Evolutionary conservation across 768 basidiomycete genomes (phyloP).

Genomic region (Tylopilus sp.): DNA sequence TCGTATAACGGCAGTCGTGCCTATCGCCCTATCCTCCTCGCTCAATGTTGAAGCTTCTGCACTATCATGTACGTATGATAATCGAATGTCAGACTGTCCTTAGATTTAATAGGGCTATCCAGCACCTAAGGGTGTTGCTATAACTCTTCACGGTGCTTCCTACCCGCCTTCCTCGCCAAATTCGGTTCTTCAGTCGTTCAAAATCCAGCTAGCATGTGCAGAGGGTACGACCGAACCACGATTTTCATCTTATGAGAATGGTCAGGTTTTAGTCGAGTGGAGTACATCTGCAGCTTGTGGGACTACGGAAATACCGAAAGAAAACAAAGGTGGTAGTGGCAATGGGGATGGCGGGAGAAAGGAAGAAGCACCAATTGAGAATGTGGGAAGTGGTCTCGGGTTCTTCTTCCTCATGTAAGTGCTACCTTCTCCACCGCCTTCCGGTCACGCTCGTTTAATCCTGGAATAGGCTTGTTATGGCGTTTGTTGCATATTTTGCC

Average conservation of each 20-base stretch:
- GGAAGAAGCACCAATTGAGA: constrained; percentile 34
- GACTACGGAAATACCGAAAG: constrained; percentile 23
- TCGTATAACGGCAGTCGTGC: constrained; percentile 70
- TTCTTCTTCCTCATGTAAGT: constrained; percentile 86
- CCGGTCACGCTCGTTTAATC: constrained; percentile 25
- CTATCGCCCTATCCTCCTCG: constrained; percentile 49
- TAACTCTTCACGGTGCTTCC: constrained; percentile 55
- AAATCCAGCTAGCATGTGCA: constrained; percentile 58
- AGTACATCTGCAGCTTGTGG: constrained; percentile 56
- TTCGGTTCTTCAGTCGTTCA: constrained; percentile 54
- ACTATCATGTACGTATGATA: constrained; percentile 37
- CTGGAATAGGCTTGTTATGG: constrained; percentile 46
- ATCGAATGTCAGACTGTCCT: neutral
- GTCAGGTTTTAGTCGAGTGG: constrained; percentile 59
- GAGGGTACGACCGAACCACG: constrained; percentile 42
- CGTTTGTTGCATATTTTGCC: constrained; percentile 65
- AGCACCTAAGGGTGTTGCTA: constrained; percentile 54
- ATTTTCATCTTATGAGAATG: constrained; percentile 60
- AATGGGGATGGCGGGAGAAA: constrained; percentile 11
- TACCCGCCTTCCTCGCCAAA: constrained; percentile 53
- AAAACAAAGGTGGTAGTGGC: constrained; percentile 21
- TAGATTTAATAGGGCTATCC: constrained; percentile 9
- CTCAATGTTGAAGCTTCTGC: constrained; percentile 26
- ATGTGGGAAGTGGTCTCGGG: constrained; percentile 71
- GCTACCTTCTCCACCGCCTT: neutral